These are phyloP conservation scores for Kuraishia cidri DNA, from an alignment of 805 yeast genomes.

Conservation along the genomic window DNA sequence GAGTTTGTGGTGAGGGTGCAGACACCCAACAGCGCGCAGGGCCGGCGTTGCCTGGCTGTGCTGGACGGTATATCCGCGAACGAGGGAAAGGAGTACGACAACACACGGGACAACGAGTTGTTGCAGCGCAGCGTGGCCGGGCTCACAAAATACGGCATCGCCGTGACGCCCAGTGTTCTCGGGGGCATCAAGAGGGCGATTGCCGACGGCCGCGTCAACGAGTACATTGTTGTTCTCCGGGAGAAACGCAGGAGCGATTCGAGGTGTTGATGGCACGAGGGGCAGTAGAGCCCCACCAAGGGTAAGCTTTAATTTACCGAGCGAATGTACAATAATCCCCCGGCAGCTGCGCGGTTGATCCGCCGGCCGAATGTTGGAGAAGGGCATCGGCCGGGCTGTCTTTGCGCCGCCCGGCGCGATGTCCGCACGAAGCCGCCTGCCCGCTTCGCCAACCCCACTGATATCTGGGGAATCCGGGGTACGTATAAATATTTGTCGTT, in stretches of 20 bases:
- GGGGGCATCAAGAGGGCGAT: constrained; percentile 13
- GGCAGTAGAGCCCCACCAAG: background rate
- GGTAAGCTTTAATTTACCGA: background rate
- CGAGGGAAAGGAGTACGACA: constrained; percentile 5
- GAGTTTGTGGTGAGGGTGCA: constrained; percentile 15
- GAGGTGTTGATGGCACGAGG: constrained; percentile 3
- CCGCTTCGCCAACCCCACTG: no score
- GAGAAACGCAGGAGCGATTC: constrained; percentile 15
- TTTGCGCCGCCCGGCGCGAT: background rate
- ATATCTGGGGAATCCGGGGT: no score
- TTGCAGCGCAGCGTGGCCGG: constrained; percentile 12
- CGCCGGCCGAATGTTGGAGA: background rate
- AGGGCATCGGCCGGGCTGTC: background rate
- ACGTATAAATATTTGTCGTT: background rate
- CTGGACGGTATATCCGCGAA: constrained; percentile 5
- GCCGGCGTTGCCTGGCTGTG: constrained; percentile 7
- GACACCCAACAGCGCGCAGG: constrained; percentile 11
- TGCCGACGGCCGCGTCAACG: constrained; percentile 15
- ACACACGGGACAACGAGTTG: constrained; percentile 7
- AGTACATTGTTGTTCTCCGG: constrained; percentile 16
- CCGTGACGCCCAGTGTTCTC: constrained; percentile 11
- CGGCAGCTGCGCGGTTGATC: no score
- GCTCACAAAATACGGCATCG: constrained; percentile 12
- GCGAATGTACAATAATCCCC: no score
- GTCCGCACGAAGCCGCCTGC: no score